Evolutionary conservation across 2,329 filamentous ascomycete species (phyloP).

Genomic region (Tolypocladium album): DNA sequence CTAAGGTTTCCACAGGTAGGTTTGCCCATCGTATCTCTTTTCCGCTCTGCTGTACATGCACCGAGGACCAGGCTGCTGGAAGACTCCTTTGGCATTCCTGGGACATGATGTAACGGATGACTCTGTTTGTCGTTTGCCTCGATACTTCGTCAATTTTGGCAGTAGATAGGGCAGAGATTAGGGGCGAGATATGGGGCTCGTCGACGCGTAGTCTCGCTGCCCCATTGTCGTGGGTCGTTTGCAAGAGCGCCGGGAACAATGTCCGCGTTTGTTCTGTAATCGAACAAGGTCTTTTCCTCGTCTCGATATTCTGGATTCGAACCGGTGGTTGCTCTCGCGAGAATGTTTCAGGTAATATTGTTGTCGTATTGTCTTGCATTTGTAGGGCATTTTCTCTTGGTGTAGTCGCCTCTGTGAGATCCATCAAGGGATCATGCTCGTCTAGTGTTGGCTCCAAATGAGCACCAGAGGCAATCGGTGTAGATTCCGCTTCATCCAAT

Average conservation of each 20-base stretch:
- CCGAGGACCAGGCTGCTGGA: background rate
- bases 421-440: background rate
- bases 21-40: background rate
- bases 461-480: background rate
- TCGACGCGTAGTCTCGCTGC: background rate
- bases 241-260: background rate
- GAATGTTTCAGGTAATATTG: background rate
- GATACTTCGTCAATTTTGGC: background rate
- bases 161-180: background rate
- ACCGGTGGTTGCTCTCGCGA: background rate
- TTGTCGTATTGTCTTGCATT: background rate
- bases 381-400: background rate
- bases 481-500: background rate
- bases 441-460: background rate
- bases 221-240: background rate
- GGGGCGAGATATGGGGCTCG: background rate
- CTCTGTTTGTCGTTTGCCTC: background rate
- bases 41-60: background rate
- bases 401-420: background rate
- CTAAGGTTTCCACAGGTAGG: background rate
- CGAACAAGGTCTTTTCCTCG: background rate
- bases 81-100: background rate
- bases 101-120: background rate
- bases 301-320: background rate
- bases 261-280: background rate